These are phyloP conservation scores for Plasmodium fragile DNA, from an alignment of 169 alveolate genomes.

Conservation along the genomic window DNA sequence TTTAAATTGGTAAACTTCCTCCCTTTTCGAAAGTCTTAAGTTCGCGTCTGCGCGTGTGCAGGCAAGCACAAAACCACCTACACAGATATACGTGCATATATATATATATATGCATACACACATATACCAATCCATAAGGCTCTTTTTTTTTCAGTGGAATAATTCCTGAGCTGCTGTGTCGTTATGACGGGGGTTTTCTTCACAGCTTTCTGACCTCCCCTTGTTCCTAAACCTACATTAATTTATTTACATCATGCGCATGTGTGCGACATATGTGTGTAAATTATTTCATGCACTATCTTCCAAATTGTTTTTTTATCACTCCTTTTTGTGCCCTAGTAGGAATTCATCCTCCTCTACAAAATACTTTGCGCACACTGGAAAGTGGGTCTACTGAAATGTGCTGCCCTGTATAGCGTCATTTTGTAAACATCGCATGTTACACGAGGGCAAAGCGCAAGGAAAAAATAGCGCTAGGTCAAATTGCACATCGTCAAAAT, in stretches of 20 bases:
- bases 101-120: background rate
- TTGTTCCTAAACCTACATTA: background rate
- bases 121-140: background rate
- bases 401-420: background rate
- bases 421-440: background rate
- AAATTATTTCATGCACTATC: background rate
- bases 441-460: background rate
- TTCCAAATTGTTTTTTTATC: background rate
- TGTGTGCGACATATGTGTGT: background rate
- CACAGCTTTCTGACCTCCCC: background rate
- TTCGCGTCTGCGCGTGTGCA: background rate
- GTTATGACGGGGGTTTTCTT: background rate
- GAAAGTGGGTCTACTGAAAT: background rate
- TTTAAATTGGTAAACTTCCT: background rate
- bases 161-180: background rate
- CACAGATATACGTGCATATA: slow-evolving; percentile 2
- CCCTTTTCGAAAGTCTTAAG: background rate
- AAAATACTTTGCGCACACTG: background rate
- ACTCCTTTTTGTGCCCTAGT: background rate
- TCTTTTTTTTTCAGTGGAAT: background rate
- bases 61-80: background rate
- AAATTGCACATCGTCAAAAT: background rate
- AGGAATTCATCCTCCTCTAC: background rate
- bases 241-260: background rate
- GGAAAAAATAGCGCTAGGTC: background rate